Evolutionary conservation across 331 rosid species (phyloP).

Genomic region (Dryas integrifolia): DNA sequence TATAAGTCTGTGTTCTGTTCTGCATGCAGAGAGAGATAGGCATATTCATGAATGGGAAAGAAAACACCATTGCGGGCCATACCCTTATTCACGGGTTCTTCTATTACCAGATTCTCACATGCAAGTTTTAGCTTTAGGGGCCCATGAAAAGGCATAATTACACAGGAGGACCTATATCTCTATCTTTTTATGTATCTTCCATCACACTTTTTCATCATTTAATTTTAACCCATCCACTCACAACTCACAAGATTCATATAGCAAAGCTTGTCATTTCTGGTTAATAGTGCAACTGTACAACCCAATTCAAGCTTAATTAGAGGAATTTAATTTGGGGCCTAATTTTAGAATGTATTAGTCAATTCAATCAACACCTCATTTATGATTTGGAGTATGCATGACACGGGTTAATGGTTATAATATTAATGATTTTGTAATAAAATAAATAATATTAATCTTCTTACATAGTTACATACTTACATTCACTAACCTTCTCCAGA

Average conservation of each 20-base stretch:
- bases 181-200: background rate
- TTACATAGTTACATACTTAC: background rate
- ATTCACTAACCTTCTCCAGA: background rate
- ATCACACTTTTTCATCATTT: background rate
- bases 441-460: too few relatives aligned
- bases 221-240: background rate
- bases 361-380: too few relatives aligned
- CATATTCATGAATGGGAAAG: conserved; percentile 35
- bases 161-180: background rate
- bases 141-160: conserved; percentile 11
- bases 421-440: too few relatives aligned
- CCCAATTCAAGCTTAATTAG: background rate
- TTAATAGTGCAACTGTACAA: too few relatives aligned
- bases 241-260: background rate
- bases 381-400: too few relatives aligned
- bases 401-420: too few relatives aligned
- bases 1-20: conserved; percentile 18
- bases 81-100: conserved; percentile 71
- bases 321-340: background rate
- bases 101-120: conserved; percentile 60
- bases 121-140: conserved; percentile 23
- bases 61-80: conserved; percentile 59
- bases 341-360: too few relatives aligned
- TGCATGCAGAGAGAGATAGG: conserved; percentile 23
- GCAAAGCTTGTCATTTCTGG: background rate